Evolutionary conservation across 2,329 filamentous ascomycete species (phyloP), one percentile per base, ranked within the genome.

Genomic region (Colletotrichum limetticola): DNA sequence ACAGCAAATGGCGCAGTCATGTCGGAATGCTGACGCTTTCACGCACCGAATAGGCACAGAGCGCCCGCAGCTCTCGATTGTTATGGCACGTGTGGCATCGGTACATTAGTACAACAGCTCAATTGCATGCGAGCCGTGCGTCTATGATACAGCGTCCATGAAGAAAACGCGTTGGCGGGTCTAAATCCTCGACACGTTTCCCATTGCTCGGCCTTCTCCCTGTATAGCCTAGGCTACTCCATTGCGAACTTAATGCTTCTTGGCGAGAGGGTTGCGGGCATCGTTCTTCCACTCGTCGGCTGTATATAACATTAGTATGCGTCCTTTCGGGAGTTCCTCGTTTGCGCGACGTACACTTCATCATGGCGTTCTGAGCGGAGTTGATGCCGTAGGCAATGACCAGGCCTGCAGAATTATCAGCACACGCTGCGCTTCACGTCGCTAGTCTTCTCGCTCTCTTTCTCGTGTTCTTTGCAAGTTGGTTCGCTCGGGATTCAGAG

Each of bases 231-330:
- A n/a, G 58, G 59, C 52, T 69, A 65, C 74, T 74, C 58, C 75
- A 68, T 66, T 60, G 68, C 35, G 53, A 65, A 61, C 56, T 81
- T 88, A 89, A 82, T 89, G 87, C 69, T 82, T 77, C 83, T 86
- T 89, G 78, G 84, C 85, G 79, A 88, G 87, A 77, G 91, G 92
- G 91, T 98, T 98, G 85, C 95, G 92, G 78, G 95, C 95, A 86
- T 98, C 96, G 89, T 98, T 97, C 92, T 95, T 97, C 91, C 91
- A 98, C 88, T 98, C 95, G 79, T 94, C 94, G 88, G 91, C 96
- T 98, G 79, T 76, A 61, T 75, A 70, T 35, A 73, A 72, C 59
- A 77, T 82, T 72, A 82, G 79, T 74, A 74, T 74, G 49, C 42
- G 62, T 62, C 67, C 61, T 16, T 24, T 37, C 24, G 12, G 59